These are phyloP conservation scores for Annulohypoxylon moriforme DNA, from an alignment of 495 filamentous ascomycete species.

Conservation along the genomic window DNA sequence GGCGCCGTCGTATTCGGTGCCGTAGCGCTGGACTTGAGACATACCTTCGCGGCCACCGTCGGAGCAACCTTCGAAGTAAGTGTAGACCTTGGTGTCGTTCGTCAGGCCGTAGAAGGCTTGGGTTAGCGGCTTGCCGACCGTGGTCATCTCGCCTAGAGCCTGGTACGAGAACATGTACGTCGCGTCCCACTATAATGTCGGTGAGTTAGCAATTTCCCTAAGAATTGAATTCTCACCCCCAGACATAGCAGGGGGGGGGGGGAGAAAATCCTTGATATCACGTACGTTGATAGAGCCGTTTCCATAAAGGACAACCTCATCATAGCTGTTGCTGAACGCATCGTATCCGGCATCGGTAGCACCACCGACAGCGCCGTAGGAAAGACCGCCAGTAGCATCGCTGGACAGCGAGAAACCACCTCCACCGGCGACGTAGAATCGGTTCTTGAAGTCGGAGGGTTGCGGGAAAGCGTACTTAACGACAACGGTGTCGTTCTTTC, in stretches of 20 bases:
- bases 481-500: slow-evolving; percentile 40
- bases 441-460: slow-evolving; percentile 39
- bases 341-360: slow-evolving; percentile 62
- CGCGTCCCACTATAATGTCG: slow-evolving; percentile 41
- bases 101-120: slow-evolving; percentile 50
- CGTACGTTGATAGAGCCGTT: slow-evolving; percentile 56
- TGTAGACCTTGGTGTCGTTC: slow-evolving; percentile 55
- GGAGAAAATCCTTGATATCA: too few relatives aligned
- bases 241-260: too few relatives aligned
- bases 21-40: slow-evolving; percentile 65
- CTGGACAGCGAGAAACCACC: slow-evolving; percentile 39
- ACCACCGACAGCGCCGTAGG: slow-evolving; percentile 57
- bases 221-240: too few relatives aligned
- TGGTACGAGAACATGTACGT: slow-evolving; percentile 60
- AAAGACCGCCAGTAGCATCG: slow-evolving; percentile 48
- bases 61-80: slow-evolving; percentile 64
- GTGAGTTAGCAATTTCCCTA: too few relatives aligned
- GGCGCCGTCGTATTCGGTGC: slow-evolving; percentile 61
- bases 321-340: slow-evolving; percentile 51
- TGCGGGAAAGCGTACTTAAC: slow-evolving; percentile 43
- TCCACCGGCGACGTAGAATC: slow-evolving; percentile 44
- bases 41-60: slow-evolving; percentile 64
- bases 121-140: slow-evolving; percentile 51
- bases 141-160: slow-evolving; percentile 42
- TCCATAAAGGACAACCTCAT: slow-evolving; percentile 50